A percentile compares a stretch with the other conserved stretches of the same genome.
Evolutionary conservation across 768 basidiomycete species (phyloP).

Genomic region (Jaapia argillacea): DNA sequence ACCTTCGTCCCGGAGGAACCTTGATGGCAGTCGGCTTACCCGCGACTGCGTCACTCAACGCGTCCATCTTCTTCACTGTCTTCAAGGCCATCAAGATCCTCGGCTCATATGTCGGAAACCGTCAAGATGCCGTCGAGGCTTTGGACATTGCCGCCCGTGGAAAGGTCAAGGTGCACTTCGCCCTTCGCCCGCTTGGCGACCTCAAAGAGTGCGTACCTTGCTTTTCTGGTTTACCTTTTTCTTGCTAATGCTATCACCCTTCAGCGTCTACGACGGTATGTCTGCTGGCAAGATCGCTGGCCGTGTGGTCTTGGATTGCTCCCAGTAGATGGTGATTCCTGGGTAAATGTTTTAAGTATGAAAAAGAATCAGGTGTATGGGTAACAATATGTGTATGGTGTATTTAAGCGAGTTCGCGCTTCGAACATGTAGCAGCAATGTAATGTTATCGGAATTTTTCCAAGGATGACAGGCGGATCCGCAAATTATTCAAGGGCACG

Average conservation of each 20-base stretch:
- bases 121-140: slow-evolving; percentile 79
- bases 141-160: slow-evolving; percentile 65
- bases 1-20: slow-evolving; percentile 62
- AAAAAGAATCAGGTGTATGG: too few species aligned
- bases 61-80: slow-evolving; percentile 66
- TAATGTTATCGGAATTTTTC: too few species aligned
- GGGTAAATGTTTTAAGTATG: too few species aligned
- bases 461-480: too few species aligned
- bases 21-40: slow-evolving; percentile 79
- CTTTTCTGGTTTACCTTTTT: neutral
- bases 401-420: too few species aligned
- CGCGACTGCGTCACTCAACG: slow-evolving; percentile 37
- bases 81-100: slow-evolving; percentile 50
- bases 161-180: slow-evolving; percentile 53
- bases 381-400: too few species aligned
- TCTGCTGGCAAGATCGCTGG: slow-evolving; percentile 35
- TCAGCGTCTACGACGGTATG: slow-evolving; percentile 26
- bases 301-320: slow-evolving; percentile 32
- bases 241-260: neutral
- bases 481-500: too few species aligned
- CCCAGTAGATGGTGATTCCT: too few species aligned
- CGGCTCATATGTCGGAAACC: slow-evolving; percentile 43
- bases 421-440: too few species aligned
- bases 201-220: slow-evolving; percentile 34
- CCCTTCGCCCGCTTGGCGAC: slow-evolving; percentile 34